Evolutionary conservation across 768 basidiomycete genomes (phyloP).

Genomic region (Leccinum ochraceum): DNA sequence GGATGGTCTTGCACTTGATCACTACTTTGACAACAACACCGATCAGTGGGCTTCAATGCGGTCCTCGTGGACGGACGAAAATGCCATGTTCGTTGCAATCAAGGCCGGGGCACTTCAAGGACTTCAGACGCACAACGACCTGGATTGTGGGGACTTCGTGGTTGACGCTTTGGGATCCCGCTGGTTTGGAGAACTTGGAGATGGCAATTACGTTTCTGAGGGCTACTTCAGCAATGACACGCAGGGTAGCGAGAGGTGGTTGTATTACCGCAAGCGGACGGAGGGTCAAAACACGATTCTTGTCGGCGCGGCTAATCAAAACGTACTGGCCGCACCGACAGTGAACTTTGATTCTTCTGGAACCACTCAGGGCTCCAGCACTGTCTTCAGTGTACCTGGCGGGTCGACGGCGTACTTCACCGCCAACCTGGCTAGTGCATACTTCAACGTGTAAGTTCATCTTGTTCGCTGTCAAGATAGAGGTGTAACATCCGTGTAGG

Average conservation of each 20-base stretch:
- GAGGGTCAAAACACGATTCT: conserved; percentile 97
- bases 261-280: conserved; percentile 95
- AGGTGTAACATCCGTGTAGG: conserved; percentile 36
- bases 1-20: conserved; percentile 81
- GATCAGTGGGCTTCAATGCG: conserved; percentile 93
- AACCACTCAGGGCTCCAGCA: conserved; percentile 84
- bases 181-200: conserved; percentile 95
- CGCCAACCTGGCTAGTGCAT: conserved; percentile 77
- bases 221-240: conserved; percentile 78
- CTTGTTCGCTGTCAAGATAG: not conserved
- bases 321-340: conserved; percentile 65
- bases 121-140: conserved; percentile 94
- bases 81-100: conserved; percentile 83
- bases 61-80: conserved; percentile 86
- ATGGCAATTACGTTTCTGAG: conserved; percentile 74
- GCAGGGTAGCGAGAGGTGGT: conserved; percentile 76
- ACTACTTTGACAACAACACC: conserved; percentile 67
- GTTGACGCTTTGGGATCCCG: conserved; percentile 90
- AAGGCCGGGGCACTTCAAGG: conserved; percentile 81
- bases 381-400: conserved; percentile 60
- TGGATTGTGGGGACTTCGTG: conserved; percentile 95
- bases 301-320: conserved; percentile 76
- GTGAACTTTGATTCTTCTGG: conserved; percentile 51
- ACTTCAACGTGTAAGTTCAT: conserved; percentile 63
- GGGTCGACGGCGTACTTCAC: conserved; percentile 81